Conservation (phyloP, 139 green algal genomes). For the Zygnema circumcarinatum region DNA sequence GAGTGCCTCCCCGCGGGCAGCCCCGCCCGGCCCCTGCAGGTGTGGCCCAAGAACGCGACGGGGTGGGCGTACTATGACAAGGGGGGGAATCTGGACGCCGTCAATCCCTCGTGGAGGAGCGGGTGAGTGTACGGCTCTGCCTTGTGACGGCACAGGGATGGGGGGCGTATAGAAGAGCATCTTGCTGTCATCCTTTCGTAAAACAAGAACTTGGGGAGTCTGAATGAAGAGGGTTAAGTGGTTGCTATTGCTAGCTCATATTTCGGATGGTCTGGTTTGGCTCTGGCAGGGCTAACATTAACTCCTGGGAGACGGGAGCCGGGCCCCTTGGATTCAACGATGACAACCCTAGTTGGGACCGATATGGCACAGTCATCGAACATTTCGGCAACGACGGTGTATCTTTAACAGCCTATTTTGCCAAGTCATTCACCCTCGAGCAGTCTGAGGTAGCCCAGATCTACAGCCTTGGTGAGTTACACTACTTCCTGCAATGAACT, state of each 20-base stretch:
- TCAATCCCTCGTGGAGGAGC: slow-evolving; percentile 4
- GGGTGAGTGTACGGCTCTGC: neutral
- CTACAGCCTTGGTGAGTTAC: slow-evolving; percentile 5
- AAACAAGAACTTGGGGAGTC: no score
- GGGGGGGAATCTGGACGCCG: neutral
- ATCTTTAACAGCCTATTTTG: slow-evolving; percentile 23
- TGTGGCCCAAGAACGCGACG: neutral
- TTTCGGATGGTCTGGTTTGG: neutral
- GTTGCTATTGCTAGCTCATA: neutral
- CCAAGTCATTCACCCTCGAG: slow-evolving; percentile 19
- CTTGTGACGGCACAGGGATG: neutral
- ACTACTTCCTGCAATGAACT: neutral
- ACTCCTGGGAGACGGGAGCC: neutral
- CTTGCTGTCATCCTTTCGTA: no score
- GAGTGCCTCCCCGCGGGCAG: slow-evolving; percentile 1
- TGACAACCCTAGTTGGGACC: neutral
- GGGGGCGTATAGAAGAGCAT: no score
- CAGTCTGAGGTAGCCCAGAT: neutral
- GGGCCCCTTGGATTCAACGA: slow-evolving; percentile 22
- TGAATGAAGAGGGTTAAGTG: neutral
- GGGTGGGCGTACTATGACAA: slow-evolving; percentile 32
- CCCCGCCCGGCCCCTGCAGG: neutral
- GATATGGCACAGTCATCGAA: neutral
- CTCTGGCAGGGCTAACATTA: neutral
- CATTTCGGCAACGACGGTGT: neutral